Conservation (phyloP, 106 monocot species). For the Xerophyta viscosa region DNA sequence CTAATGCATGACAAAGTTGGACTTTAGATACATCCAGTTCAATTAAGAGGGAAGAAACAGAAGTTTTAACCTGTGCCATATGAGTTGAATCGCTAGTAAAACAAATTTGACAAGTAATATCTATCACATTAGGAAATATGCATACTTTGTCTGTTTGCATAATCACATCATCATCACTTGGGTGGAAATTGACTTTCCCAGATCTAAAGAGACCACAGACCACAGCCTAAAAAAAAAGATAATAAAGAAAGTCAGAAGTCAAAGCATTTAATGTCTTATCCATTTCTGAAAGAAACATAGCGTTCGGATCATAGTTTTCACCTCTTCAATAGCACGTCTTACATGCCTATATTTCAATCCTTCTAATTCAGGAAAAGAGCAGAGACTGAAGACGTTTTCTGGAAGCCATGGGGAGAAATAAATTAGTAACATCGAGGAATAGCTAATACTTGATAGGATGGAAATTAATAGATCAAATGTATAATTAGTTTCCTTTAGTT, state of each 20-base stretch:
- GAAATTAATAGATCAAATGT: neutral
- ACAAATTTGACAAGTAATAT: neutral
- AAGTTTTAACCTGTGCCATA: no score
- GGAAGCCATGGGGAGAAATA: no score
- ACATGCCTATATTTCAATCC: constrained; percentile 62
- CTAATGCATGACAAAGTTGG: no score
- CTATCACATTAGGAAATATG: neutral
- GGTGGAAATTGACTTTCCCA: constrained; percentile 78
- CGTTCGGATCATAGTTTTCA: constrained; percentile 13
- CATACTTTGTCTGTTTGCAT: constrained; percentile 74
- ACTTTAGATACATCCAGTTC: no score
- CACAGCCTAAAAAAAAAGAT: constrained; percentile 45
- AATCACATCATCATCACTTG: constrained; percentile 72
- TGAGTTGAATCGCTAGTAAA: neutral
- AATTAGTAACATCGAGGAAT: neutral
- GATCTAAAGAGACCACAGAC: constrained; percentile 82
- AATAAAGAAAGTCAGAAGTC: constrained; percentile 8
- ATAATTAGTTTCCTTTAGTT: no score
- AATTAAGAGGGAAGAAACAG: no score
- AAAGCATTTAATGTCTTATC: constrained; percentile 1
- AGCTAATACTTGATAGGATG: neutral
- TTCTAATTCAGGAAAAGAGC: constrained; percentile 41
- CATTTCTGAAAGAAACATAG: neutral
- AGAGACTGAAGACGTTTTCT: constrained; percentile 95
- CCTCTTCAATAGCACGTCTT: constrained; percentile 62